Evolutionary conservation across 2,329 filamentous ascomycete genomes (phyloP), one percentile per base, ranked within the genome.

Genomic region (Mollisiaceae sp.): DNA sequence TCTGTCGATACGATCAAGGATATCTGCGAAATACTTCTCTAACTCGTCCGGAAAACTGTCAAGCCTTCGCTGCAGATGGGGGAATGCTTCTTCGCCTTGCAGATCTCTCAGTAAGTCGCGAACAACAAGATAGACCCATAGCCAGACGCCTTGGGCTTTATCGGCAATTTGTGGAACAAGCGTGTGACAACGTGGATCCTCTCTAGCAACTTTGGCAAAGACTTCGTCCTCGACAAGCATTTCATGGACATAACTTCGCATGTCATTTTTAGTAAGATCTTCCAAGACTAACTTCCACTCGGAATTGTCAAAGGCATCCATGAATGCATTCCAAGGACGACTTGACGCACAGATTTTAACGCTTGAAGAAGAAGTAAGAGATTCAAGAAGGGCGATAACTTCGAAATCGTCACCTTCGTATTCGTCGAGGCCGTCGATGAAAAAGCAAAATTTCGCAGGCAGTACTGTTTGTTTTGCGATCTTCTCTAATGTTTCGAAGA

Each of bases 21-120:
- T 71, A 41, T 68, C 60, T 4, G 62, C 27, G 56, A 72, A 72
- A 24, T 70, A 65, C 11, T 47, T 45, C 39, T 74, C 69, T 12
- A 75, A 50, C 41, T 69, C 71, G 4, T 45, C 9, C 4, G 73
- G 73, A 8, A 71, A 45, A 12, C 47, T 36, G 9, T 65, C 58
- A 1, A 75, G 57, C 14, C 71, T 39, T 12, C 52, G 35, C 18
- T 66, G 63, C 8, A 75, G 63, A 43, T 69, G 58, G 14, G 38
- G 47, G 8, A 71, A 57, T 8, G 60, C 55, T 47, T 73, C 72
- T 1, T 50, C 62, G 50, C 36, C 39, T 15, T 36, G 57, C 15
- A 65, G 22, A 18, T 54, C 59, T 58, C 56, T 27, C 6, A 62
- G 39, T 9, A 65, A 27, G 18, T 52, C 43, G 24, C 59, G 24